Evolutionary conservation across 306 rosid species (phyloP), one percentile per base, ranked within the genome.

Genomic region (Dryas octopetala): DNA sequence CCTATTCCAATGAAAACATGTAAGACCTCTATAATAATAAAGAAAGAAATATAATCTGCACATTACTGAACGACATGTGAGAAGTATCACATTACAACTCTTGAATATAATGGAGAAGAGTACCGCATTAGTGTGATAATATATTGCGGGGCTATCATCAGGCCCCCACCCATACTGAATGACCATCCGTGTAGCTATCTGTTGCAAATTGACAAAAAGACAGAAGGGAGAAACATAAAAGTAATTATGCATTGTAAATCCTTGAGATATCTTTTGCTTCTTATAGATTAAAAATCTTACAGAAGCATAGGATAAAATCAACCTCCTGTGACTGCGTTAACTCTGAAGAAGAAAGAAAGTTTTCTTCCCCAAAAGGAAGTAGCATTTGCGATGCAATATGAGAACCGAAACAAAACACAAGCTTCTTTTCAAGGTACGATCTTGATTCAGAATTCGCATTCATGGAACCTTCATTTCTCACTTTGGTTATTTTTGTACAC

Each of bases 161-260:
- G 97, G 98, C 50, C 97, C 98, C 98, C 98, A 95, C 4, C 98
- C 98, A 85, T 91, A 91, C 74, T 95, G 93, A 86, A 95, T 84
- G 79, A 95, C 98, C 98, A 91, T 95, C 73, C 91, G 83, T 38
- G 98, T 95, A 70, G 98, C 97, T 65, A 95, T 91, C 98, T 95
- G 94, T 86, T 74, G 75, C 61, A 78, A 55, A 65, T 70, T 70
- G 52, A 53, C 81, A 32, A 65, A 45, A 80, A 47, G 13, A 12
- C 28, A 71, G 45, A 44, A 5, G 8, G 32, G 7, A 43, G 46
- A 57, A 51, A 40, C 51, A 47, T 9, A 49, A 60, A 74, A 62
- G 43, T 9, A 52, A 40, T 23, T 7, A 51, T 3, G 41, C n/a
- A 50, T 28, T 65, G 57, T 40, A 75, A 13, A 76, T 78, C 75